Conservation (phyloP, 805 yeast genomes). For the Starmerella etchellsii region DNA sequence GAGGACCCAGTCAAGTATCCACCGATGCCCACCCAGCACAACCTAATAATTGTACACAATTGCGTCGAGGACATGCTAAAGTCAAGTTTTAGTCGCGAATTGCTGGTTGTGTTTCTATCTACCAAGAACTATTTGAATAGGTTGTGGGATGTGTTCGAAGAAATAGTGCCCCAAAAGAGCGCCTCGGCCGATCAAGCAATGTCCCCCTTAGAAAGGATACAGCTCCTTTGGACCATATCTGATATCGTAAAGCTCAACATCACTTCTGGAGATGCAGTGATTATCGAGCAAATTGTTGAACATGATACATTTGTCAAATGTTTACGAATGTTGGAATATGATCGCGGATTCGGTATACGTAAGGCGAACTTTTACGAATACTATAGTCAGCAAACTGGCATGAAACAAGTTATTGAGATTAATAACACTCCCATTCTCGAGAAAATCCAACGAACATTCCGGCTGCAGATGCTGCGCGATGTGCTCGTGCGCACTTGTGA, state of each 20-base stretch:
- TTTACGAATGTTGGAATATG: slow-evolving; percentile 73
- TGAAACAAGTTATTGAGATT: slow-evolving; percentile 62
- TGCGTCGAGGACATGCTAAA: slow-evolving; percentile 46
- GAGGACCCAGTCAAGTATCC: slow-evolving; percentile 74
- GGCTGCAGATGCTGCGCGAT: slow-evolving; percentile 71
- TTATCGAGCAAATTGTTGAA: slow-evolving; percentile 45
- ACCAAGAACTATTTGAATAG: slow-evolving; percentile 39
- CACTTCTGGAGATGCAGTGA: slow-evolving; percentile 53
- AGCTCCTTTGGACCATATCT: slow-evolving; percentile 52
- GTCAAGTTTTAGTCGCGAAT: slow-evolving; percentile 49
- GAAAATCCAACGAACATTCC: slow-evolving; percentile 60
- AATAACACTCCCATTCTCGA: slow-evolving; percentile 36
- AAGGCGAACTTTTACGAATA: slow-evolving; percentile 72
- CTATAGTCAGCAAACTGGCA: slow-evolving; percentile 42
- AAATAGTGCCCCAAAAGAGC: slow-evolving; percentile 13
- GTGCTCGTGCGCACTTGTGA: slow-evolving; percentile 72
- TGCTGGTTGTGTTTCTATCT: slow-evolving; percentile 46
- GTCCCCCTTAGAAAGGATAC: slow-evolving; percentile 31
- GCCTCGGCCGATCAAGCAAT: not conserved
- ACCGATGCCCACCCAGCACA: slow-evolving; percentile 38
- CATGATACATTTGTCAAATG: slow-evolving; percentile 45
- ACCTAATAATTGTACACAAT: slow-evolving; percentile 43
- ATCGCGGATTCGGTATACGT: slow-evolving; percentile 67
- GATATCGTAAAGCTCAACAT: slow-evolving; percentile 56
- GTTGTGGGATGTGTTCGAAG: slow-evolving; percentile 39